Percentiles rank a stretch among this genome's conserved stretches.
These are phyloP conservation scores for Ormosia semicastrata DNA, from an alignment of 306 rosid species.

Conservation along the genomic window DNA sequence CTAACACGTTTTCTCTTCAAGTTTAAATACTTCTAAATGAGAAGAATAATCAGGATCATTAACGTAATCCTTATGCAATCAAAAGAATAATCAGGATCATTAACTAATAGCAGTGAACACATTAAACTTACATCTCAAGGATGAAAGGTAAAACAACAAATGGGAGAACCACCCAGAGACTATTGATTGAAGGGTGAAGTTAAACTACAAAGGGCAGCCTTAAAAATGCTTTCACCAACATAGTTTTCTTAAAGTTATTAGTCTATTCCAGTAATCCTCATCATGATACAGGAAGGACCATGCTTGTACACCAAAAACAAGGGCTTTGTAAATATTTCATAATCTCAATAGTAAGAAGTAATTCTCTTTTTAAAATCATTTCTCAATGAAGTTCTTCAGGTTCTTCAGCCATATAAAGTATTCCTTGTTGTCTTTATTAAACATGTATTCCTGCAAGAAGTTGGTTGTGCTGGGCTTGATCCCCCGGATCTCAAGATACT, in stretches of 20 bases:
- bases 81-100: not conserved
- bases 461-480: constrained; percentile 53
- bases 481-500: constrained; percentile 78
- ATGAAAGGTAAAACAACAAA: not conserved
- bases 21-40: not conserved
- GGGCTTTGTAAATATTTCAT: constrained; percentile 6
- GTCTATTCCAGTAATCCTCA: not conserved
- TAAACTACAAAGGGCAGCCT: not conserved
- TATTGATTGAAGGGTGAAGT: not conserved
- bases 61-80: not conserved
- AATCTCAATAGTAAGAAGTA: not conserved
- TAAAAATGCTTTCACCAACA: constrained; percentile 4
- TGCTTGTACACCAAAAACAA: constrained; percentile 11
- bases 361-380: constrained; percentile 30
- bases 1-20: not conserved
- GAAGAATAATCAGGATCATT: not conserved
- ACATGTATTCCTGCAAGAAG: constrained; percentile 73
- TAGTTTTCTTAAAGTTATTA: constrained; percentile 1
- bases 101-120: not conserved
- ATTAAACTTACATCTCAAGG: not conserved
- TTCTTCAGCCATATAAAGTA: constrained; percentile 78
- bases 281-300: constrained; percentile 13
- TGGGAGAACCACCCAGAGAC: not conserved
- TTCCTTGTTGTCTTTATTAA: constrained; percentile 63
- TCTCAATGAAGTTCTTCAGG: constrained; percentile 67